Percentiles rank a stretch among this genome's conserved stretches.
Evolutionary conservation across 1,284 basidiomycete genomes (phyloP).

Genomic region (Schizophyllum commune): DNA sequence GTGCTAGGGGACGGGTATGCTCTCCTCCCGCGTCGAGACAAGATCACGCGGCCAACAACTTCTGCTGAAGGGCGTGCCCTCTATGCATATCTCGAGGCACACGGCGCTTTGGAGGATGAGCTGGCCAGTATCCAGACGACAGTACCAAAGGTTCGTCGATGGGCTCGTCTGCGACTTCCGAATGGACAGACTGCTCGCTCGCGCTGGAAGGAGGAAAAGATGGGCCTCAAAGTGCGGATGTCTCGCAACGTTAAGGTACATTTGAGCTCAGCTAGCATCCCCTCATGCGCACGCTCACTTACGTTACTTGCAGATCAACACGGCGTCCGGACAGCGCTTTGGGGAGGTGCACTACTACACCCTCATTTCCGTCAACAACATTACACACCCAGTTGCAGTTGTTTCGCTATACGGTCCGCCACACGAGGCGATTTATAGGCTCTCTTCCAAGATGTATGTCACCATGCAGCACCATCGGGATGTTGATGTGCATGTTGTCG

Average conservation of each 20-base stretch:
- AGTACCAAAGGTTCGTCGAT: neutral
- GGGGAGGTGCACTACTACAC: too few species aligned
- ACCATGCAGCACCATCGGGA: slow-evolving; percentile 8
- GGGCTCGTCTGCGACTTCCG: neutral
- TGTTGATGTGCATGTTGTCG: slow-evolving; percentile 6
- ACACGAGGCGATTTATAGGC: neutral
- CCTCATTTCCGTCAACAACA: too few species aligned
- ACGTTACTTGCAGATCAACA: too few species aligned
- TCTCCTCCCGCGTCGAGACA: neutral
- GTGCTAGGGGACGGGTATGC: neutral
- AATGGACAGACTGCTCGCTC: neutral
- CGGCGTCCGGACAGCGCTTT: too few species aligned
- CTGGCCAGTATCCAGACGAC: neutral
- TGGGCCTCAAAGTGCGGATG: too few species aligned
- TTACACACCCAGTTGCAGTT: neutral
- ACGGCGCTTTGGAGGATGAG: neutral
- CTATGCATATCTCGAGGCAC: neutral
- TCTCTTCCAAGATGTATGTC: slow-evolving; percentile 7
- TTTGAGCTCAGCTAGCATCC: too few species aligned
- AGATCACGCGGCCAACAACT: neutral
- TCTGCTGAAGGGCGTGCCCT: neutral
- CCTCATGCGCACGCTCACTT: too few species aligned
- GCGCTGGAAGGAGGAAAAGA: neutral
- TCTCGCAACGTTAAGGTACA: too few species aligned
- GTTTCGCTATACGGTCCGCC: slow-evolving; percentile 8